phyloP scores from a whole-genome alignment of 2,329 filamentous ascomycete genomes.

The Tricladium varicosporioides region DNA sequence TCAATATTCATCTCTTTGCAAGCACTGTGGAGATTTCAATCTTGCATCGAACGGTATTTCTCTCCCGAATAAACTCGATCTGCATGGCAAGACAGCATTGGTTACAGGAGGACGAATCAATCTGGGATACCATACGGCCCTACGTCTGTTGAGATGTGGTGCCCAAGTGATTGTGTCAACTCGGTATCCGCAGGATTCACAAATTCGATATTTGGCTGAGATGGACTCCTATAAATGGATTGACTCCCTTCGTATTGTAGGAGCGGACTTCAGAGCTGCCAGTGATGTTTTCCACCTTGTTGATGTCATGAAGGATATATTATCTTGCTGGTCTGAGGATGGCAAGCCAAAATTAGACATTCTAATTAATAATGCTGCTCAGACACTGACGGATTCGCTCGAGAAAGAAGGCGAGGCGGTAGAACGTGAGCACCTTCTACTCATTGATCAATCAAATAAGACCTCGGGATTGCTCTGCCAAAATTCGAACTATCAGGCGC shows the following conservation, averaged over 20 bases:
- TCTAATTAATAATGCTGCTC: slow-evolving; percentile 22
- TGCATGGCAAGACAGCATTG: slow-evolving; percentile 14
- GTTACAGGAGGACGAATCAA: slow-evolving; percentile 19
- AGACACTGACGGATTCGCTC: slow-evolving; percentile 19
- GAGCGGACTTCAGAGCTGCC: slow-evolving; percentile 16
- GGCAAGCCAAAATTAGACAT: slow-evolving; percentile 14
- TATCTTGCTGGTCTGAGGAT: slow-evolving; percentile 4
- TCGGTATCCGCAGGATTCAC: slow-evolving; percentile 18
- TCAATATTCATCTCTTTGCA: slow-evolving; percentile 18
- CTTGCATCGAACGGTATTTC: slow-evolving; percentile 16
- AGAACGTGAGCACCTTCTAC: slow-evolving; percentile 4
- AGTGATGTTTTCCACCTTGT: slow-evolving; percentile 14
- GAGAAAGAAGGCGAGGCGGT: slow-evolving; percentile 12
- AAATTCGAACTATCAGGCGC: slow-evolving; percentile 5
- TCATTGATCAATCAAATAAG: background rate
- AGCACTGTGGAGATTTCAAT: slow-evolving; percentile 19
- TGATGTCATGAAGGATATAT: slow-evolving; percentile 1
- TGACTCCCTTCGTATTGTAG: slow-evolving; percentile 9
- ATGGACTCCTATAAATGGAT: slow-evolving; percentile 8
- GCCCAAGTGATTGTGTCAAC: slow-evolving; percentile 17
- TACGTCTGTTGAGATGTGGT: slow-evolving; percentile 17
- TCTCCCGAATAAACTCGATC: slow-evolving; percentile 12
- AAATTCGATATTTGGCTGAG: slow-evolving; percentile 12
- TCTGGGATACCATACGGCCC: slow-evolving; percentile 16
- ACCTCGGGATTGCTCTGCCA: background rate